Conservation (phyloP, 805 yeast genomes). For the Zygotorulaspora danielsina region DNA sequence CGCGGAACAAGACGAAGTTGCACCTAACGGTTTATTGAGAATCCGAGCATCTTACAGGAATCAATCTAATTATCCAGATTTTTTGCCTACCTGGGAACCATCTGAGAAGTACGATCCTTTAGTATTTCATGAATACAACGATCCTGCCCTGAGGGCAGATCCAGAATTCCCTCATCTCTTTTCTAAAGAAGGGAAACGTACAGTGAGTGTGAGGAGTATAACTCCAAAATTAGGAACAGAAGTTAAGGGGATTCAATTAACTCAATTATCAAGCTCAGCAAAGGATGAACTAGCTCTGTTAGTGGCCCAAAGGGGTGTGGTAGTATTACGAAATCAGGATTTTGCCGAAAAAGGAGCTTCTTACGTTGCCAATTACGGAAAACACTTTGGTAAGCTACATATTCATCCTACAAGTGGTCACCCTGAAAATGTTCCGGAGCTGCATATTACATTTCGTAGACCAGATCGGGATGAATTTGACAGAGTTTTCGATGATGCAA, state of each 20-base stretch:
- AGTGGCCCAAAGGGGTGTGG: conserved; percentile 68
- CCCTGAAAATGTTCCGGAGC: conserved; percentile 53
- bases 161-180: conserved; percentile 20
- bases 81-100: conserved; percentile 33
- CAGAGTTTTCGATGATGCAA: conserved; percentile 27
- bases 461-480: conserved; percentile 36
- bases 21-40: conserved; percentile 32
- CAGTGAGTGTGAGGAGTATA: conserved; percentile 37
- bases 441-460: conserved; percentile 57
- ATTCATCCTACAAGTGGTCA: conserved; percentile 74
- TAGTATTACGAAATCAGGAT: conserved; percentile 63
- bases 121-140: conserved; percentile 16
- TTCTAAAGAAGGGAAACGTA: conserved; percentile 26
- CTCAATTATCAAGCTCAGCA: conserved; percentile 47
- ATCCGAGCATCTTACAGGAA: conserved; percentile 21
- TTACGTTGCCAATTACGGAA: conserved; percentile 49
- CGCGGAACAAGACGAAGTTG: conserved; percentile 24
- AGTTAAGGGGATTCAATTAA: conserved; percentile 55
- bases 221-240: conserved; percentile 72
- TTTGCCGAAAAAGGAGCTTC: conserved; percentile 51
- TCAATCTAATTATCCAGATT: conserved; percentile 27
- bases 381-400: conserved; percentile 65
- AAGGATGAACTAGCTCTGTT: conserved; percentile 66
- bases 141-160: conserved; percentile 25
- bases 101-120: conserved; percentile 21